phyloP scores from a whole-genome alignment of 179 eudicot species.

The Silene noctiflora region DNA sequence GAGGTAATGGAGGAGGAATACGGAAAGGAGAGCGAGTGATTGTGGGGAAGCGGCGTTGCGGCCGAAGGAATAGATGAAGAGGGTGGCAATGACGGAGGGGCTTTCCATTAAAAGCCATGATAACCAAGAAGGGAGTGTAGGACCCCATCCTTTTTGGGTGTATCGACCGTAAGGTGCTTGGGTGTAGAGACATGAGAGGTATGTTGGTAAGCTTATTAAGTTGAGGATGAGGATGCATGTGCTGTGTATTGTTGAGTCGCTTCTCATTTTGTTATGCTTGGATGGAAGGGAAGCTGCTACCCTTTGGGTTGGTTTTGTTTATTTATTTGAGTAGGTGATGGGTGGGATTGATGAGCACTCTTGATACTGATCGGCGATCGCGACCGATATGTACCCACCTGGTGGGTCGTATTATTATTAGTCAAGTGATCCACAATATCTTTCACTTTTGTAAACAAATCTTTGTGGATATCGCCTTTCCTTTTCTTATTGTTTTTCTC shows the following conservation, averaged over 20 bases:
- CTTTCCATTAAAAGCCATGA: conserved; percentile 88
- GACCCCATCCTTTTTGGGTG: conserved; percentile 72
- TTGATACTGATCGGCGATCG: too few relatives aligned
- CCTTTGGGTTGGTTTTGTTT: too few relatives aligned
- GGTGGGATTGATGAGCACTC: too few relatives aligned
- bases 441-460: too few relatives aligned
- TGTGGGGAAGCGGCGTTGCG: conserved; percentile 16
- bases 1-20: conserved; percentile 72
- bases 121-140: conserved; percentile 51
- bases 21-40: conserved; percentile 37
- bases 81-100: conserved; percentile 60
- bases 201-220: conserved; percentile 37
- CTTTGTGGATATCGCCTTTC: too few relatives aligned
- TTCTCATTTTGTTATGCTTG: background rate
- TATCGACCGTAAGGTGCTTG: conserved; percentile 88
- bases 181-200: conserved; percentile 44
- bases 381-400: too few relatives aligned
- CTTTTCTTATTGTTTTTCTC: too few relatives aligned
- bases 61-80: conserved; percentile 60
- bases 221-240: conserved; percentile 34
- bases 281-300: too few relatives aligned
- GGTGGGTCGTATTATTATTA: too few relatives aligned
- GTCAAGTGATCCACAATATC: too few relatives aligned
- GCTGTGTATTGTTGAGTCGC: conserved; percentile 23
- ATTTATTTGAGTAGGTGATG: too few relatives aligned